Evolutionary conservation across 495 filamentous ascomycete genomes (phyloP).

Genomic region (Bacidia rubella): DNA sequence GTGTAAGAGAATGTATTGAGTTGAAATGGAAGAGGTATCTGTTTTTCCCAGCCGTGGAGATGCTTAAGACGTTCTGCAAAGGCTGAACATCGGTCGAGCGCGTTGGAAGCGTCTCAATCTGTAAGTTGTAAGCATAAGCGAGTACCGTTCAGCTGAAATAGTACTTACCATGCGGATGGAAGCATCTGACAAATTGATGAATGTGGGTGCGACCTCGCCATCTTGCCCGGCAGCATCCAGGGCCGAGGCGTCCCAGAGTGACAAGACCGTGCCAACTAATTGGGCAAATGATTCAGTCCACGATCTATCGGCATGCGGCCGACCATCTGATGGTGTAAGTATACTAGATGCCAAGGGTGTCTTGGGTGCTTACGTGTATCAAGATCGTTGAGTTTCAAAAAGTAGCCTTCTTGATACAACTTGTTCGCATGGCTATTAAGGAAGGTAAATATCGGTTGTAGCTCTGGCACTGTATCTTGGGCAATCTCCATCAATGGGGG

Average conservation of each 20-base stretch:
- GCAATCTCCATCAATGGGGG: slow-evolving; percentile 77
- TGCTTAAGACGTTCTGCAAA: slow-evolving; percentile 84
- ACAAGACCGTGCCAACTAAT: slow-evolving; percentile 85
- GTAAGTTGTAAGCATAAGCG: slow-evolving; percentile 10
- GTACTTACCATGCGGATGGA: slow-evolving; percentile 89
- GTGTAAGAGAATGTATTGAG: slow-evolving; percentile 78
- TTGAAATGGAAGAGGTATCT: slow-evolving; percentile 94
- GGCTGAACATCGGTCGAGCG: slow-evolving; percentile 57
- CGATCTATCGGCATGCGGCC: slow-evolving; percentile 68
- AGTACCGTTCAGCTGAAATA: neutral
- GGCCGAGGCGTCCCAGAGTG: slow-evolving; percentile 89
- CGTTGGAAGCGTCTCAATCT: slow-evolving; percentile 88
- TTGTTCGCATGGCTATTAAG: slow-evolving; percentile 94
- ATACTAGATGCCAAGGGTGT: slow-evolving; percentile 5
- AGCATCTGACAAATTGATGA: slow-evolving; percentile 93
- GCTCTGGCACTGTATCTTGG: slow-evolving; percentile 75
- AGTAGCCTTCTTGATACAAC: slow-evolving; percentile 94
- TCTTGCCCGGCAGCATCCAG: slow-evolving; percentile 76
- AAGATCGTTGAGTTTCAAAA: slow-evolving; percentile 86
- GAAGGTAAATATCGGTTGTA: slow-evolving; percentile 86
- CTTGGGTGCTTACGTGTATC: slow-evolving; percentile 41
- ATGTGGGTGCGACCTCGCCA: slow-evolving; percentile 80
- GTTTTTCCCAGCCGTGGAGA: slow-evolving; percentile 90
- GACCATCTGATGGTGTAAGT: slow-evolving; percentile 50
- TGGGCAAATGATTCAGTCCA: slow-evolving; percentile 98